Conservation (phyloP, 495 filamentous ascomycete genomes). For the Oidiodendron maius region DNA sequence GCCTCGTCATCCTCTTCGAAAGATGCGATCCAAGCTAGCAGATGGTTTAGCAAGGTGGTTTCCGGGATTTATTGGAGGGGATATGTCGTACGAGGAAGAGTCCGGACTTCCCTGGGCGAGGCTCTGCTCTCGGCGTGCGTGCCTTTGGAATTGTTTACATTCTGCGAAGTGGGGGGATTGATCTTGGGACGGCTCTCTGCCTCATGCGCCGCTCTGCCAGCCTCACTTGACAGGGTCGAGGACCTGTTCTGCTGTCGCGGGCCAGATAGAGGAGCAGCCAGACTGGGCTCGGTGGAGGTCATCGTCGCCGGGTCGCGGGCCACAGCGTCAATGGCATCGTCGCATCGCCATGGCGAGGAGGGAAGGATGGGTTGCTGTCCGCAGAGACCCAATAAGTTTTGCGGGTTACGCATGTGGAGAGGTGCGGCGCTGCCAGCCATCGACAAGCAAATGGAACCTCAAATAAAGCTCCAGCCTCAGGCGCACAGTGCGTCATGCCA, state of each 20-base stretch:
- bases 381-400: too few species aligned
- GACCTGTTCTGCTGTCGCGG: constrained; percentile 12
- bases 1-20: constrained; percentile 29
- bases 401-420: too few species aligned
- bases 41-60: constrained; percentile 17
- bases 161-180: constrained; percentile 15
- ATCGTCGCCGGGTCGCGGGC: too few species aligned
- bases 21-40: constrained; percentile 49
- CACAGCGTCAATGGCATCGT: too few species aligned
- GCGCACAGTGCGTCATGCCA: too few species aligned
- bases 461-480: too few species aligned
- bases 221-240: constrained; percentile 6
- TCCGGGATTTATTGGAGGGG: not conserved
- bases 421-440: too few species aligned
- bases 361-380: too few species aligned
- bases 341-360: too few species aligned
- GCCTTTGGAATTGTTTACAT: constrained; percentile 11
- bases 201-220: constrained; percentile 8
- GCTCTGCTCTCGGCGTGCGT: constrained; percentile 21
- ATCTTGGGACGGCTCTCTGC: constrained; percentile 6
- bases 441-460: too few species aligned
- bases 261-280: too few species aligned
- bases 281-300: too few species aligned
- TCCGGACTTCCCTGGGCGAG: constrained; percentile 25
- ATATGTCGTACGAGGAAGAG: constrained; percentile 34